Conservation (phyloP, 2,329 filamentous ascomycete species). For the Parafenestella ontariensis region DNA sequence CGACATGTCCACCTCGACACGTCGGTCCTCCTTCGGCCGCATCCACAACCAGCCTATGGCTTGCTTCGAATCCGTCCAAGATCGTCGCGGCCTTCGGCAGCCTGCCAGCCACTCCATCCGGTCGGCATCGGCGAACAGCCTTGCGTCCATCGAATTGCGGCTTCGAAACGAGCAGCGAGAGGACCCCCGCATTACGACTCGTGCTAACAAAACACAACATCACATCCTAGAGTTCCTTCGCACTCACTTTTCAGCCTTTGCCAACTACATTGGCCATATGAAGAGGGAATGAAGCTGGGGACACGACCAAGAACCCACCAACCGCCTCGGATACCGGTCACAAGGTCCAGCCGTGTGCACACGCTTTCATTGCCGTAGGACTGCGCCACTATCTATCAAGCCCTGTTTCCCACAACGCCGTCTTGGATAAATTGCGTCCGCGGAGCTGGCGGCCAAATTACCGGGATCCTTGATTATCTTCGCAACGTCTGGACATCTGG, state of each 20-base stretch:
- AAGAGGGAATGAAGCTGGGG: neutral
- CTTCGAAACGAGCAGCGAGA: neutral
- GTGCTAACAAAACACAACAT: neutral
- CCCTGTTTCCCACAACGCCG: conserved; percentile 9
- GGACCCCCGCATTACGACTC: neutral
- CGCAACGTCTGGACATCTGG: neutral
- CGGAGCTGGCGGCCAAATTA: neutral
- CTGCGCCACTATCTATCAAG: conserved; percentile 17
- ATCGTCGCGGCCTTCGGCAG: conserved; percentile 5
- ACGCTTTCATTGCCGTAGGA: conserved; percentile 1
- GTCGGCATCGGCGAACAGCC: conserved; percentile 23
- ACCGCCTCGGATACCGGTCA: conserved; percentile 7
- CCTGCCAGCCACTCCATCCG: conserved; percentile 11
- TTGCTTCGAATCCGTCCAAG: neutral
- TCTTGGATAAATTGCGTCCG: conserved; percentile 13
- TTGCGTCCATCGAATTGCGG: neutral
- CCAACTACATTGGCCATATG: neutral
- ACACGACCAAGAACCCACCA: neutral
- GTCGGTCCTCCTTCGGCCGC: no score
- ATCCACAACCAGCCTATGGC: neutral
- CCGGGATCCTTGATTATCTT: neutral
- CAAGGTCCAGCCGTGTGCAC: conserved; percentile 17
- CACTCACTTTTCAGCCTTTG: no score
- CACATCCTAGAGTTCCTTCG: neutral
- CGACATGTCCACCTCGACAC: no score